These are phyloP conservation scores for Camillea tinctor DNA, from an alignment of 2,329 filamentous ascomycete genomes.

Conservation along the genomic window DNA sequence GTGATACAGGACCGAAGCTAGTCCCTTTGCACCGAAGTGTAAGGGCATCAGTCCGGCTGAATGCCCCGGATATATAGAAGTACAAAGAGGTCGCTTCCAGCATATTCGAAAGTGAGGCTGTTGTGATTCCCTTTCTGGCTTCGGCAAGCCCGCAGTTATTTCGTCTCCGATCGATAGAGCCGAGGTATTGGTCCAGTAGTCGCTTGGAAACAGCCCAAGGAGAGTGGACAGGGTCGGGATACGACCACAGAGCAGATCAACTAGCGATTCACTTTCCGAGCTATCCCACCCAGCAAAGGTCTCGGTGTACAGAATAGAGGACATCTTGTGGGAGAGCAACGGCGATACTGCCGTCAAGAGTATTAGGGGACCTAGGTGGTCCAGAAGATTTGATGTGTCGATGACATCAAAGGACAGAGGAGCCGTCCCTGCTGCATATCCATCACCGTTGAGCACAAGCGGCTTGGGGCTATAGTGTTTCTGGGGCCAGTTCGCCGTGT, in stretches of 20 bases:
- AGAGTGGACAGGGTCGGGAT: conserved; percentile 46
- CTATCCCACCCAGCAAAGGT: conserved; percentile 34
- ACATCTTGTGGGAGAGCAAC: conserved; percentile 42
- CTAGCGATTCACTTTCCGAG: conserved; percentile 31
- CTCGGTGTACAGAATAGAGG: conserved; percentile 50
- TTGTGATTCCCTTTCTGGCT: neutral
- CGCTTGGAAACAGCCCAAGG: conserved; percentile 48
- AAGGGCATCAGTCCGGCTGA: neutral
- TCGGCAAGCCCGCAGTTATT: neutral
- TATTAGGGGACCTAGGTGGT: conserved; percentile 44
- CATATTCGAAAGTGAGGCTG: conserved; percentile 5
- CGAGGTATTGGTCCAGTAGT: conserved; percentile 39
- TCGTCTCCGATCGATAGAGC: conserved; percentile 9
- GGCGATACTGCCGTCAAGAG: conserved; percentile 45
- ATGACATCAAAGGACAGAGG: conserved; percentile 53
- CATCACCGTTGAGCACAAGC: conserved; percentile 37
- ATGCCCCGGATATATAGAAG: neutral
- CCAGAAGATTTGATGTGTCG: conserved; percentile 51
- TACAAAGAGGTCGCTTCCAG: conserved; percentile 13
- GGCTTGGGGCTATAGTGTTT: conserved; percentile 37
- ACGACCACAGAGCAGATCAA: conserved; percentile 46
- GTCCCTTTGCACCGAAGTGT: conserved; percentile 6
- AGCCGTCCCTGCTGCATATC: conserved; percentile 39
- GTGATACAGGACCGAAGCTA: conserved; percentile 6
- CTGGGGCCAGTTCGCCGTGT: conserved; percentile 43